These are phyloP conservation scores for Laetiporus sulphureus DNA, from an alignment of 1,284 basidiomycete genomes.

Conservation along the genomic window DNA sequence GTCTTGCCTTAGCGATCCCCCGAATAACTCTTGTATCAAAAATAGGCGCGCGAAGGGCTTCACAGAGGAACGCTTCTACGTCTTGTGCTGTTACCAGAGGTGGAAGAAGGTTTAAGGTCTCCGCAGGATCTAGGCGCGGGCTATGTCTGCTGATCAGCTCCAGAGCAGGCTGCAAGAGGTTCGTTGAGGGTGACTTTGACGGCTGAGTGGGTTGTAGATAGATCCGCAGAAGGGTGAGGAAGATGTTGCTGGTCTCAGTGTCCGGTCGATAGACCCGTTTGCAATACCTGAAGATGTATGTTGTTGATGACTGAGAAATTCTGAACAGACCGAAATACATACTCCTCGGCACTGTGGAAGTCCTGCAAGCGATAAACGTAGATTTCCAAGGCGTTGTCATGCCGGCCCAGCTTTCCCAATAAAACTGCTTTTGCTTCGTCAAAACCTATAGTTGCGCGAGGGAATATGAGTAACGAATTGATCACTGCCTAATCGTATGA, in stretches of 20 bases:
- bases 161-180: slow-evolving; percentile 74
- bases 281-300: slow-evolving; percentile 75
- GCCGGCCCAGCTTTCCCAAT: slow-evolving; percentile 83
- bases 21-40: slow-evolving; percentile 68
- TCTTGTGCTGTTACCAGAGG: slow-evolving; percentile 79
- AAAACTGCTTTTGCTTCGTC: slow-evolving; percentile 88
- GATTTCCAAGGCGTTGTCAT: slow-evolving; percentile 88
- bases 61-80: slow-evolving; percentile 73
- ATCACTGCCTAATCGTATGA: not conserved
- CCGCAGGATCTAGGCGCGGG: slow-evolving; percentile 71
- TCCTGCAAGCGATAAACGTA: slow-evolving; percentile 87
- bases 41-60: slow-evolving; percentile 61
- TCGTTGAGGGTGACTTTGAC: slow-evolving; percentile 16
- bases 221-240: slow-evolving; percentile 79
- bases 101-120: slow-evolving; percentile 82
- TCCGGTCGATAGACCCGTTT: slow-evolving; percentile 65
- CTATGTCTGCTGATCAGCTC: slow-evolving; percentile 81
- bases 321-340: slow-evolving; percentile 20
- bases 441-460: slow-evolving; percentile 38
- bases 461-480: not conserved
- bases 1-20: slow-evolving; percentile 61
- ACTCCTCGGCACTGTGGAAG: slow-evolving; percentile 85
- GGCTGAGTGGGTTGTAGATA: slow-evolving; percentile 67
- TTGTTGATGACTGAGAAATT: slow-evolving; percentile 3
- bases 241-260: slow-evolving; percentile 61